Percentiles rank a stretch among this genome's conserved stretches.
phyloP scores from a whole-genome alignment of 441 rosid genomes.

The Lepidium campestre region DNA sequence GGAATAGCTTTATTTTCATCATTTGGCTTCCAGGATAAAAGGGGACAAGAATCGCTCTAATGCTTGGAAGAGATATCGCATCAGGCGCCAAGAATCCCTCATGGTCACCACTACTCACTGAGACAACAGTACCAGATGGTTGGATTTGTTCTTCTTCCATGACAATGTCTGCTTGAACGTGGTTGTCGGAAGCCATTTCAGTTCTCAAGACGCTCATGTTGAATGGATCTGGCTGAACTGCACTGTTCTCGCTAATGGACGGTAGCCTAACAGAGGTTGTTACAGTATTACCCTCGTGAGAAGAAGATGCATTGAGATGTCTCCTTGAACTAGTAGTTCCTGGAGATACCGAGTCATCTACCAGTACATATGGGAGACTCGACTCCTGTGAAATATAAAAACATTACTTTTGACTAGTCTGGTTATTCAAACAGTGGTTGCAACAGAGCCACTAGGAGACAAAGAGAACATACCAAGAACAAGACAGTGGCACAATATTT shows the following conservation, averaged over 20 bases:
- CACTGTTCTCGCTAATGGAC: conserved; percentile 17
- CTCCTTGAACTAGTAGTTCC: conserved; percentile 47
- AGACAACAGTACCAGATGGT: conserved; percentile 20
- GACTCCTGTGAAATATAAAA: conserved; percentile 55
- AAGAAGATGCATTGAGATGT: conserved; percentile 32
- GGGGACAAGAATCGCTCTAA: conserved; percentile 45
- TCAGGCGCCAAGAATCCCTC: conserved; percentile 47
- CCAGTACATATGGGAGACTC: conserved; percentile 56
- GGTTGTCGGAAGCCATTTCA: conserved; percentile 33
- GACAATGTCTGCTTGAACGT: conserved; percentile 30
- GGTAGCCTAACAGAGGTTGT: conserved; percentile 30
- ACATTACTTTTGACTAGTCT: background rate
- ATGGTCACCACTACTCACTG: conserved; percentile 25
- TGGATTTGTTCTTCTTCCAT: conserved; percentile 27
- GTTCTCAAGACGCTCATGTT: conserved; percentile 39
- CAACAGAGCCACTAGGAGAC: background rate
- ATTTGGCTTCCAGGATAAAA: conserved; percentile 39
- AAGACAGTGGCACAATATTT: conserved; percentile 85
- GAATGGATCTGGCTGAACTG: conserved; percentile 40
- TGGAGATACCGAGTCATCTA: conserved; percentile 39
- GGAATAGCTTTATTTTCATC: conserved; percentile 38
- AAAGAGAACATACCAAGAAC: conserved; percentile 53
- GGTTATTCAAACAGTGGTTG: background rate
- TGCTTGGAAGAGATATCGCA: conserved; percentile 39
- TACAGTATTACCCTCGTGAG: conserved; percentile 16